Percentiles rank a stretch among this genome's conserved stretches.
These are phyloP conservation scores for Phytophthora meadii DNA, from an alignment of 352 stramenopile species.

Conservation along the genomic window DNA sequence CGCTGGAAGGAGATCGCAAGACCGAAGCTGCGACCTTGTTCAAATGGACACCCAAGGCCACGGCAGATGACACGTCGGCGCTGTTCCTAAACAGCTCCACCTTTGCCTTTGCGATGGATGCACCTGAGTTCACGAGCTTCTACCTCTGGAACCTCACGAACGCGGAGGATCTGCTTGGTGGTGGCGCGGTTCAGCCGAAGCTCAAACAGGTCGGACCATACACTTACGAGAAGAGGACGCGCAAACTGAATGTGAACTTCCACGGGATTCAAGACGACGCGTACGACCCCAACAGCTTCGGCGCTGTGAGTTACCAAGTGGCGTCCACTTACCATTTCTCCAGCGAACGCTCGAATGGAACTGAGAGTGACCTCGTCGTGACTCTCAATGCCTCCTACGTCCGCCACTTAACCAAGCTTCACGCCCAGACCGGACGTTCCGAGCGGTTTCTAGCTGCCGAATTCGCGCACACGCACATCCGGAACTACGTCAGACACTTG, in stretches of 20 bases:
- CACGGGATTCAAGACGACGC: slow-evolving; percentile 33
- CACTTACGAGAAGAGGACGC: slow-evolving; percentile 66
- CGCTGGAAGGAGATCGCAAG: slow-evolving; percentile 12
- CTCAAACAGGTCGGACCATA: slow-evolving; percentile 71
- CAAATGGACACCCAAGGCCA: slow-evolving; percentile 24
- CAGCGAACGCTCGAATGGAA: slow-evolving; percentile 64
- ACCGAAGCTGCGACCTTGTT: slow-evolving; percentile 19
- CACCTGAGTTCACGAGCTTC: slow-evolving; percentile 58
- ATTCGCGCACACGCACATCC: slow-evolving; percentile 61
- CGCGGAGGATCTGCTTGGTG: slow-evolving; percentile 36
- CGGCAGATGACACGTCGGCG: slow-evolving; percentile 2
- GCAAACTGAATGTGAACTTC: slow-evolving; percentile 63
- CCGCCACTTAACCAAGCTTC: slow-evolving; percentile 56
- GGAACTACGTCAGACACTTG: slow-evolving; percentile 49
- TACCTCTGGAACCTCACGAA: slow-evolving; percentile 85
- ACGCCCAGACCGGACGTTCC: slow-evolving; percentile 42
- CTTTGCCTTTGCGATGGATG: slow-evolving; percentile 60
- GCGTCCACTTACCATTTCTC: slow-evolving; percentile 53
- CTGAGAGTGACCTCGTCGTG: slow-evolving; percentile 57
- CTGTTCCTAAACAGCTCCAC: slow-evolving; percentile 35
- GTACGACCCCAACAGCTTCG: slow-evolving; percentile 28
- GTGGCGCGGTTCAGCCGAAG: slow-evolving; percentile 21
- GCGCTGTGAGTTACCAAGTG: slow-evolving; percentile 62
- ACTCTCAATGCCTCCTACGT: slow-evolving; percentile 72
- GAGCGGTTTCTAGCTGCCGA: slow-evolving; percentile 70